Percentiles rank a stretch among this genome's conserved stretches.
Conservation (phyloP, 2,329 filamentous ascomycete genomes). For the Ascochyta fabae region DNA sequence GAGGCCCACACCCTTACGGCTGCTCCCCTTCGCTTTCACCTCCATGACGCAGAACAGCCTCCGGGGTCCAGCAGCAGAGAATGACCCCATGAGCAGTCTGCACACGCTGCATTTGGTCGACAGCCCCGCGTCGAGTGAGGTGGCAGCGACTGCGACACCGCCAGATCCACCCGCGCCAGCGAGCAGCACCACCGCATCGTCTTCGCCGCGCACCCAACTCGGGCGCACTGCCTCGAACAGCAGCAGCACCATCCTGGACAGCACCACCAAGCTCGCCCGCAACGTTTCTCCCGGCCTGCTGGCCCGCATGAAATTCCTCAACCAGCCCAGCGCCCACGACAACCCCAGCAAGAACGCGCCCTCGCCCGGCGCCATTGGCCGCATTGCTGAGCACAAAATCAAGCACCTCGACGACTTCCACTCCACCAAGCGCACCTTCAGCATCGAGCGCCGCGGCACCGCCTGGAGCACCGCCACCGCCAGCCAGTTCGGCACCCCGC, state of each 20-base stretch:
- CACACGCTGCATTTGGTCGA: conserved; percentile 25
- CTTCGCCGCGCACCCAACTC: conserved; percentile 22
- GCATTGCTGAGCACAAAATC: conserved; percentile 73
- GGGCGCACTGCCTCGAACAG: conserved; percentile 19
- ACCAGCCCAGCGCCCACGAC: conserved; percentile 42
- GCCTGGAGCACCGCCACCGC: conserved; percentile 71
- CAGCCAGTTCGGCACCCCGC: conserved; percentile 36
- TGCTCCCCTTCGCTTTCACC: conserved; percentile 11
- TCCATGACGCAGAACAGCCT: conserved; percentile 26
- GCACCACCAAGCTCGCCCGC: conserved; percentile 44
- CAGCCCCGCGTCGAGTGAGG: conserved; percentile 31
- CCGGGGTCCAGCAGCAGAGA: conserved; percentile 23
- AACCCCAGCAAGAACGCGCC: conserved; percentile 43
- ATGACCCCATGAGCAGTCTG: conserved; percentile 37
- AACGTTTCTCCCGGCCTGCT: conserved; percentile 54
- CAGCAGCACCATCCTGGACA: conserved; percentile 18
- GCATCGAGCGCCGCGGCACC: conserved; percentile 70
- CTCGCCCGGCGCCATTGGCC: conserved; percentile 58
- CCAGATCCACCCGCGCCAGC: conserved; percentile 26
- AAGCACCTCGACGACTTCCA: conserved; percentile 72
- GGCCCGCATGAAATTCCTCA: conserved; percentile 53
- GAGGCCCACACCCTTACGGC: conserved; percentile 22
- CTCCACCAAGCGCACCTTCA: conserved; percentile 57
- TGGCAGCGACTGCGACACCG: conserved; percentile 13
- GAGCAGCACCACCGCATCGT: conserved; percentile 21